These are phyloP conservation scores for Thyridium curvatum DNA, from an alignment of 2,329 filamentous ascomycete genomes.

Conservation along the genomic window DNA sequence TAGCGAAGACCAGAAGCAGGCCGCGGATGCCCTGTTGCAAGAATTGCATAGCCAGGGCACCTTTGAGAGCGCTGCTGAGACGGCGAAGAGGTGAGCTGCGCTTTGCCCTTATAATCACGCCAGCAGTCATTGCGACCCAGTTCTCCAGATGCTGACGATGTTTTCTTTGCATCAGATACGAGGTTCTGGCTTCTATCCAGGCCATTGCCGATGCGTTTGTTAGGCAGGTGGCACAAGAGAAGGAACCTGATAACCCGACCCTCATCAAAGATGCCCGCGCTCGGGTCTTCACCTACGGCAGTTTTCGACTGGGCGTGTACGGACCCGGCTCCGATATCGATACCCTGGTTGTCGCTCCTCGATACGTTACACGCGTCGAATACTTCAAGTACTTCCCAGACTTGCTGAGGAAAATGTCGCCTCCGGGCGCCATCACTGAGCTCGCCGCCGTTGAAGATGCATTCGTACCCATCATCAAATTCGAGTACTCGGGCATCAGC, in stretches of 20 bases:
- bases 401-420: constrained; percentile 69
- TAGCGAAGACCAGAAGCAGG: constrained; percentile 67
- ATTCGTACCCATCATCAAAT: constrained; percentile 95
- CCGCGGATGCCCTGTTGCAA: constrained; percentile 72
- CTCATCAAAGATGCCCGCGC: constrained; percentile 80
- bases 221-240: constrained; percentile 67
- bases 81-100: constrained; percentile 63
- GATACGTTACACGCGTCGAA: constrained; percentile 81
- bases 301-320: constrained; percentile 89
- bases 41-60: constrained; percentile 87
- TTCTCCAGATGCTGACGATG: neutral
- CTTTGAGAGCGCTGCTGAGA: constrained; percentile 80
- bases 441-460: constrained; percentile 82
- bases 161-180: constrained; percentile 41
- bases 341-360: constrained; percentile 85
- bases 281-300: constrained; percentile 93
- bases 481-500: constrained; percentile 83
- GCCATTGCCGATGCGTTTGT: constrained; percentile 82
- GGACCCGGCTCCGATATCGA: constrained; percentile 97
- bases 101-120: too few relatives aligned
- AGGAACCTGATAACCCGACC: constrained; percentile 64
- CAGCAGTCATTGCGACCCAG: too few relatives aligned
- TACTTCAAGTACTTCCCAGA: constrained; percentile 89
- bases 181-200: constrained; percentile 72
- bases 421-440: constrained; percentile 74